Conservation (phyloP, 2,329 filamentous ascomycete genomes). For the Fusarium marasasianum region DNA sequence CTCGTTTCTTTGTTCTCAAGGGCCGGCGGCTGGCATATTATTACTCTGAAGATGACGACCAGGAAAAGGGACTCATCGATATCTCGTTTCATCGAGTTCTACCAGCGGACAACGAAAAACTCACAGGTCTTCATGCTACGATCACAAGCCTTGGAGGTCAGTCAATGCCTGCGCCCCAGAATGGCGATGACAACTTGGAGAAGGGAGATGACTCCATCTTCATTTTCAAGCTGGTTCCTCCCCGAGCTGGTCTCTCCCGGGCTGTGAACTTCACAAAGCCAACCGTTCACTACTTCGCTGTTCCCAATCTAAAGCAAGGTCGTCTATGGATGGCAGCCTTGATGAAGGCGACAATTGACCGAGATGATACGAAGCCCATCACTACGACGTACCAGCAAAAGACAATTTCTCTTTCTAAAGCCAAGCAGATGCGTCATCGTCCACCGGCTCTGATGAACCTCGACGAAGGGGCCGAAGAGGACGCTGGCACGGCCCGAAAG, state of each 20-base stretch:
- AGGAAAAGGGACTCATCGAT: conserved; percentile 96
- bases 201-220: conserved; percentile 80
- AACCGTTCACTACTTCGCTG: conserved; percentile 96
- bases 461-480: conserved; percentile 54
- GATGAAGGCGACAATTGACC: conserved; percentile 98
- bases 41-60: conserved; percentile 90
- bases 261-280: conserved; percentile 98
- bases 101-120: conserved; percentile 87
- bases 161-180: conserved; percentile 60
- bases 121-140: conserved; percentile 90
- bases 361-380: conserved; percentile 81
- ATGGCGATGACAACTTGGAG: conserved; percentile 46
- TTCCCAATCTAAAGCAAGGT: conserved; percentile 87
- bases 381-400: conserved; percentile 96
- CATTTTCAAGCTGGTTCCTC: conserved; percentile 97
- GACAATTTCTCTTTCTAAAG: conserved; percentile 92
- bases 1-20: conserved; percentile 92
- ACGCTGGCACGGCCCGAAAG: conserved; percentile 36
- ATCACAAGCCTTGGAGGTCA: conserved; percentile 75
- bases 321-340: conserved; percentile 97
- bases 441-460: conserved; percentile 87
- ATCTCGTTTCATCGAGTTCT: conserved; percentile 98
- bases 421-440: conserved; percentile 85
- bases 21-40: conserved; percentile 94
- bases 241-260: conserved; percentile 83